Percentiles rank a stretch among this genome's conserved stretches.
Evolutionary conservation across 2,329 filamentous ascomycete genomes (phyloP).

Genomic region (Aspergillus persii): DNA sequence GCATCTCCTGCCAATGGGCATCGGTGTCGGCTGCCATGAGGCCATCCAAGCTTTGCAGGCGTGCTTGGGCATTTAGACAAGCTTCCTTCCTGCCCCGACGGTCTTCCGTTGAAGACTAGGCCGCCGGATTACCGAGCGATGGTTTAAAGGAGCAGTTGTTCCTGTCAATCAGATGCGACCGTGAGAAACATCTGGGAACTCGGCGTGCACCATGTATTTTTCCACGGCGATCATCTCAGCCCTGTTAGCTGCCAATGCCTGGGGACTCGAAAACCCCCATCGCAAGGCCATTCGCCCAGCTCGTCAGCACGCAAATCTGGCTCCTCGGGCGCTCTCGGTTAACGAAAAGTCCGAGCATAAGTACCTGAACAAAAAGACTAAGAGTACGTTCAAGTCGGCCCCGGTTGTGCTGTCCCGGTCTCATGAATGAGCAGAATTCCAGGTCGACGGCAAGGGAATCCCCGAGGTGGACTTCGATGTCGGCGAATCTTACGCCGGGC

Average conservation of each 20-base stretch:
- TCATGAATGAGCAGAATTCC: constrained; percentile 50
- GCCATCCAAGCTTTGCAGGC: not conserved
- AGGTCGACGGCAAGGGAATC: constrained; percentile 62
- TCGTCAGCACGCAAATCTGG: not conserved
- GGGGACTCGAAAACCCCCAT: constrained; percentile 21
- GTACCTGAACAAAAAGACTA: constrained; percentile 7
- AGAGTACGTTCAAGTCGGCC: constrained; percentile 2
- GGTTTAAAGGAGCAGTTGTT: not conserved
- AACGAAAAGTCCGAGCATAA: not conserved
- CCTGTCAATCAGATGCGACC: not conserved
- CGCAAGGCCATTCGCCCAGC: constrained; percentile 10
- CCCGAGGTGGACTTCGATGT: constrained; percentile 69
- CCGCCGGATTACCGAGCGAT: too few species aligned
- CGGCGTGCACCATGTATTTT: constrained; percentile 4
- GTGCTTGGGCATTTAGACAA: not conserved
- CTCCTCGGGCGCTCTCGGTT: not conserved
- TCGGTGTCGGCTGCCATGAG: not conserved
- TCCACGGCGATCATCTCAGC: constrained; percentile 4
- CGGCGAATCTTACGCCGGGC: constrained; percentile 47
- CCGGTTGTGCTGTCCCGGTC: not conserved
- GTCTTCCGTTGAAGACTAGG: not conserved
- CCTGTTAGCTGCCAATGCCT: constrained; percentile 8
- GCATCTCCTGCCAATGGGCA: not conserved
- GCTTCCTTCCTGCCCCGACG: not conserved
- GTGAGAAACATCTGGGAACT: not conserved